Base-by-base conservation (phyloP, 2,329 filamentous ascomycete species). In the Rosellinia necatrix region DNA sequence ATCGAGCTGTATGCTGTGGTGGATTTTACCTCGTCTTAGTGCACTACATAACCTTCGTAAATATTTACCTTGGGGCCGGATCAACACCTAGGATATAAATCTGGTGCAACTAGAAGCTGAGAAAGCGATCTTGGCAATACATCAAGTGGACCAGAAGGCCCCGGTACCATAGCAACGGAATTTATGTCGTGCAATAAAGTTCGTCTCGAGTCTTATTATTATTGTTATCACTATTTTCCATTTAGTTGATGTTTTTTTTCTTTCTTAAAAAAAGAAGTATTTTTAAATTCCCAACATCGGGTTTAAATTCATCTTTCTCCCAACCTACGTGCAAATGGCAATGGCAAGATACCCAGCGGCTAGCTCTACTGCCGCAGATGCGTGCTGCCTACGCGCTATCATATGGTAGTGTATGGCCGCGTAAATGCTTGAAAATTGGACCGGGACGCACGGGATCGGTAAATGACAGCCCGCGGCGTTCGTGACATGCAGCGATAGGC, bases 401-500 rank as follows among this genome's bases (percentile, higher is more conserved):
- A 58, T 48, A 35, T 52, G 30, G 49, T 56, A 52, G 44, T 35
- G 49, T 56, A 49, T 43, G 49, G 47, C 32, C 35, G 51, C 29
- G 35, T 38, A 53, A 40, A 38, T 15, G 56, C 44, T 37, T 38
- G 49, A 53, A 58, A 54, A 58, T 60, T 52, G 59, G 47, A 60
- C 64, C 38, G 63, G 54, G 52, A 53, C 30, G 52, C 49, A 58
- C 58, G 42, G 35, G 47, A 41, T 49, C 64, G 65, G 65, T 58
- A 60, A 56, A 56, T 54, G 51, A 60, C 63, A 65, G 61, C 38
- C 27, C 35, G 32, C 48, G 42, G 56, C 38, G 44, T 61, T 61
- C 55, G 53, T 61, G 56, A 63, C 59, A 53, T 58, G 54, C 58
- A 44, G 54, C 62, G 51, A 66, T 67, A 64, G 64, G 65, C 54